phyloP scores from a whole-genome alignment of 768 basidiomycete species.

The Podaxis pistillaris region DNA sequence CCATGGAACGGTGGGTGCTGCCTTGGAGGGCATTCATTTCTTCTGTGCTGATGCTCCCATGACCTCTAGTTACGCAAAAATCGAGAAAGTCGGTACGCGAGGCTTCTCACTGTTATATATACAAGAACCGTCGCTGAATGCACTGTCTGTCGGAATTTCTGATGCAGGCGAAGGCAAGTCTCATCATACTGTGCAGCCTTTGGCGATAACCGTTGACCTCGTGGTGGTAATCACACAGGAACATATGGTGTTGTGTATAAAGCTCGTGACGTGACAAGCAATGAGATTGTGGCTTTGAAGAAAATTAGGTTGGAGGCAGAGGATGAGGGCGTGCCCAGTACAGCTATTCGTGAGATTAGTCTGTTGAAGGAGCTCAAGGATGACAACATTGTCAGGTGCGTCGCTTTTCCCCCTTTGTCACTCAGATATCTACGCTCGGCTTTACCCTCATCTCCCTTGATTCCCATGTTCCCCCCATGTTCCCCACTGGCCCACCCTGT shows the following conservation, averaged over 20 bases:
- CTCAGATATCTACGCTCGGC: not conserved
- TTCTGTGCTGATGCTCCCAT: slow-evolving; percentile 15
- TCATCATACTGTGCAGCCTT: not conserved
- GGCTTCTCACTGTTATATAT: slow-evolving; percentile 14
- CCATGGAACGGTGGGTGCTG: slow-evolving; percentile 23
- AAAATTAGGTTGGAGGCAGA: slow-evolving; percentile 98
- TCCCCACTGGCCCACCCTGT: not conserved
- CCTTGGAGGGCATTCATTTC: slow-evolving; percentile 10
- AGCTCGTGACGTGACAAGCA: slow-evolving; percentile 77
- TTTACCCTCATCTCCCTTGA: not conserved
- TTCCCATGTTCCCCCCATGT: not conserved
- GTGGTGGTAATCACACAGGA: slow-evolving; percentile 46
- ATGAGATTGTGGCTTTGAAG: slow-evolving; percentile 92
- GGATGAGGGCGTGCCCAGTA: slow-evolving; percentile 98
- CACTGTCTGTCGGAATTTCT: slow-evolving; percentile 14
- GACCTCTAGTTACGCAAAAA: slow-evolving; percentile 81
- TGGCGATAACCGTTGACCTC: not conserved
- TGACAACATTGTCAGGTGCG: slow-evolving; percentile 91
- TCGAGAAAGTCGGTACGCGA: slow-evolving; percentile 95
- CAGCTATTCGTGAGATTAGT: slow-evolving; percentile 97
- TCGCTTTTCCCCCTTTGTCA: slow-evolving; percentile 7
- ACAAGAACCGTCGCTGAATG: slow-evolving; percentile 14
- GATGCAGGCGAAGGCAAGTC: slow-evolving; percentile 42
- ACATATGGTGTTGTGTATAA: slow-evolving; percentile 99
- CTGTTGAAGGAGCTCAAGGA: slow-evolving; percentile 95